Evolutionary conservation across 2,329 filamentous ascomycete genomes (phyloP).

Genomic region (Calonectria crousiana): DNA sequence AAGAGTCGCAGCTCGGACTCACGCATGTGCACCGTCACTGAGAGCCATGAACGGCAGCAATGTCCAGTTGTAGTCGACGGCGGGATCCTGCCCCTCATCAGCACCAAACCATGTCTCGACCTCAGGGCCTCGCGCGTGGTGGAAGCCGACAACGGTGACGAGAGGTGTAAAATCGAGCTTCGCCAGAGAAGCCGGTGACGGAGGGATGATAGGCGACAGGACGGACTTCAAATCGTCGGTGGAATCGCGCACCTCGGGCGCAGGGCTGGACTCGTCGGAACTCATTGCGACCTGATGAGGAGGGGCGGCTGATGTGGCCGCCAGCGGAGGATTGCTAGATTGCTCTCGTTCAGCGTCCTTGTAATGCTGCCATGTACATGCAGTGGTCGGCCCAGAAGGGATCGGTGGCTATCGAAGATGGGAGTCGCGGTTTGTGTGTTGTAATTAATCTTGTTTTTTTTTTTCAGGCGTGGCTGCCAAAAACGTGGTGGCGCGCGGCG

Average conservation of each 20-base stretch:
- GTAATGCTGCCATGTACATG: slow-evolving; percentile 41
- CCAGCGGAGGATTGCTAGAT: slow-evolving; percentile 21
- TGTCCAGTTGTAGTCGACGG: slow-evolving; percentile 87
- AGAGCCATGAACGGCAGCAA: slow-evolving; percentile 96
- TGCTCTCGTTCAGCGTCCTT: slow-evolving; percentile 29
- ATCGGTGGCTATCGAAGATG: not conserved
- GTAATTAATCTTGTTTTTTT: not conserved
- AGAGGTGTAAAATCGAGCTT: slow-evolving; percentile 70
- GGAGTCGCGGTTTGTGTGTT: not conserved
- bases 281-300: slow-evolving; percentile 41
- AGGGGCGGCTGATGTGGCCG: slow-evolving; percentile 8
- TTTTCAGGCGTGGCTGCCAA: not conserved
- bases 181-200: slow-evolving; percentile 46
- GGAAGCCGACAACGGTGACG: slow-evolving; percentile 85
- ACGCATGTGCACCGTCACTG: slow-evolving; percentile 95
- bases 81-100: slow-evolving; percentile 81
- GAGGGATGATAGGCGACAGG: slow-evolving; percentile 49
- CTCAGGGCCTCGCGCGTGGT: slow-evolving; percentile 90
- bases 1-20: slow-evolving; percentile 52
- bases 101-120: slow-evolving; percentile 92
- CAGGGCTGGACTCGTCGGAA: slow-evolving; percentile 41
- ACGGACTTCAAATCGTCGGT: slow-evolving; percentile 44
- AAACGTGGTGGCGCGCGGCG: not conserved
- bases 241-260: slow-evolving; percentile 39
- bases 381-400: slow-evolving; percentile 6